Percentiles rank a stretch among this genome's conserved stretches.
These are phyloP conservation scores for Aegilops bicornis DNA, from an alignment of 176 grass and related monocot genomes.

Conservation along the genomic window DNA sequence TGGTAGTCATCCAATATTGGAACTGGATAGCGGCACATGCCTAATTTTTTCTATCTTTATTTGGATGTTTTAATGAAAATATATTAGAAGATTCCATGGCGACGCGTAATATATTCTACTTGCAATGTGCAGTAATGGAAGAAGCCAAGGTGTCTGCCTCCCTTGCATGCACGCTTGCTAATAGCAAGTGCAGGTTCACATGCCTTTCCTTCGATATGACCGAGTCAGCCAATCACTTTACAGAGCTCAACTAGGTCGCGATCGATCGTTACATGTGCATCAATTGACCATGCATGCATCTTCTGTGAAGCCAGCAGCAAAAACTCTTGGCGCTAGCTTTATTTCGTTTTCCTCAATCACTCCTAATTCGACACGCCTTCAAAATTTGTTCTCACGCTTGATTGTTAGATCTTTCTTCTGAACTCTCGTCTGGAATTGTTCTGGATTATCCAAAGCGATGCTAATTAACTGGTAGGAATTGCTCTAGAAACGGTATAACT, in stretches of 20 bases:
- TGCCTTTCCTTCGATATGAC: background rate
- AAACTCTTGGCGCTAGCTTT: conserved; percentile 15
- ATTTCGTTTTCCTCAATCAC: conserved; percentile 19
- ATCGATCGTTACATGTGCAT: background rate
- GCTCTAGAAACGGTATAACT: conserved; percentile 8
- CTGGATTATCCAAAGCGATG: conserved; percentile 19
- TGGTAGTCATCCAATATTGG: no score
- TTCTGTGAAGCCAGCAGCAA: background rate
- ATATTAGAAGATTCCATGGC: background rate
- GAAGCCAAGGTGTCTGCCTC: background rate
- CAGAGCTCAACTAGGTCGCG: background rate
- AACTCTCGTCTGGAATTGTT: background rate
- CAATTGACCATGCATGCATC: background rate
- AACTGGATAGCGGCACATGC: no score
- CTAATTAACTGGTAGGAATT: background rate
- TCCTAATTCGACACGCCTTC: background rate
- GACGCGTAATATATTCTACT: background rate
- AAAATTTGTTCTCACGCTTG: background rate
- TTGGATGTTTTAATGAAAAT: no score
- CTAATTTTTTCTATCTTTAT: no score
- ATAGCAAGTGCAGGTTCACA: conserved; percentile 13
- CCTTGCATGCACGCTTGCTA: background rate
- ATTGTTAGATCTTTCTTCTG: background rate
- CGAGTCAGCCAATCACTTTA: background rate
- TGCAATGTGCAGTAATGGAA: background rate